These are phyloP conservation scores for Spiromastix sp. DNA, from an alignment of 2,329 filamentous ascomycete genomes.

Conservation along the genomic window DNA sequence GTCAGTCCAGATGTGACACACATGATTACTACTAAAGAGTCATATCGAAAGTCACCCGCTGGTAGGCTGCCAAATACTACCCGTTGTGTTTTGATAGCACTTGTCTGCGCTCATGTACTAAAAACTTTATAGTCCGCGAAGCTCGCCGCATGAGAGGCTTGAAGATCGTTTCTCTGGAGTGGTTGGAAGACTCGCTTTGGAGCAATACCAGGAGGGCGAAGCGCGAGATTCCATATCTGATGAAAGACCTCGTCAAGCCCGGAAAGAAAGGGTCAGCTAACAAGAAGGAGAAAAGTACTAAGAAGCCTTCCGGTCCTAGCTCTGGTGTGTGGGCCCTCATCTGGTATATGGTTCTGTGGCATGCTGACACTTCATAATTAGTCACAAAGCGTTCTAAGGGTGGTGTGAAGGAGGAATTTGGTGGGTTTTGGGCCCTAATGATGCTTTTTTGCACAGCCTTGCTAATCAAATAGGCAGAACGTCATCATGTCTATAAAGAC, in stretches of 20 bases:
- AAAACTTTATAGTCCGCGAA: conserved; percentile 27
- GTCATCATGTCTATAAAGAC: conserved; percentile 59
- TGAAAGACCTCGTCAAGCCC: conserved; percentile 17
- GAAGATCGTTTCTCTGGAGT: conserved; percentile 38
- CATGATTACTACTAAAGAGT: conserved; percentile 54
- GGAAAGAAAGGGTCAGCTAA: conserved; percentile 16
- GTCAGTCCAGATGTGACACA: conserved; percentile 56
- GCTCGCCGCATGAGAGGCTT: conserved; percentile 28
- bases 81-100: background rate
- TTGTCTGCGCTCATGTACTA: conserved; percentile 7
- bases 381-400: too few relatives aligned
- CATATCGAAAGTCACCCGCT: conserved; percentile 43
- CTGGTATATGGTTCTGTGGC: too few relatives aligned
- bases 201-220: conserved; percentile 25
- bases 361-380: too few relatives aligned
- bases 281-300: background rate
- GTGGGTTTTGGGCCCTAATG: conserved; percentile 1
- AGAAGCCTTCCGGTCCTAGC: background rate
- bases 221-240: conserved; percentile 23
- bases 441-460: too few relatives aligned
- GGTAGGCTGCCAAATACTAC: conserved; percentile 19
- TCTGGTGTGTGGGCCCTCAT: too few relatives aligned
- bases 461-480: conserved; percentile 33
- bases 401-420: background rate
- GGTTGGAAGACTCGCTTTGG: conserved; percentile 36